A percentile compares a stretch with the other conserved stretches of the same genome.
Conservation (phyloP, 2,329 filamentous ascomycete genomes). For the Aspergillus neoniger region DNA sequence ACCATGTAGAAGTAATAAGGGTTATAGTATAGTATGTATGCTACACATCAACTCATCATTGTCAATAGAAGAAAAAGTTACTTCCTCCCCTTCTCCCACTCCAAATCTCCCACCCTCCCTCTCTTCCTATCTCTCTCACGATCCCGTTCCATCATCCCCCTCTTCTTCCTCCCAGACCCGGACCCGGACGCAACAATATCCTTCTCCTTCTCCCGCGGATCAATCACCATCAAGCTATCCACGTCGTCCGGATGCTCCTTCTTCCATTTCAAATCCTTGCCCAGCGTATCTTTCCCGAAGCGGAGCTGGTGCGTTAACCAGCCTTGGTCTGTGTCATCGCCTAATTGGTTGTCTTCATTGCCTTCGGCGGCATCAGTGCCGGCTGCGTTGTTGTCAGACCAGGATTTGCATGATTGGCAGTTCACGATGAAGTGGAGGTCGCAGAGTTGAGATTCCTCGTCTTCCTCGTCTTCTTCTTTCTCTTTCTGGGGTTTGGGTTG, state of each 20-base stretch:
- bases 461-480: conserved; percentile 53
- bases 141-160: conserved; percentile 49
- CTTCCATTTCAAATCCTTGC: conserved; percentile 88
- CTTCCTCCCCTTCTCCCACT: conserved; percentile 32
- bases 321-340: conserved; percentile 53
- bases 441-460: conserved; percentile 74
- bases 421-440: conserved; percentile 95
- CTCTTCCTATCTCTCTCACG: conserved; percentile 41
- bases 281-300: conserved; percentile 85
- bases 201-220: conserved; percentile 79
- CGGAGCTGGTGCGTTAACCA: conserved; percentile 87
- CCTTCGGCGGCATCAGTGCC: conserved; percentile 37
- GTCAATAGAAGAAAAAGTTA: no score
- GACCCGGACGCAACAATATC: conserved; percentile 63
- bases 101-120: conserved; percentile 35
- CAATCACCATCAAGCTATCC: conserved; percentile 76
- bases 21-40: no score
- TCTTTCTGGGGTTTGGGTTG: conserved; percentile 9
- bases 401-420: conserved; percentile 86
- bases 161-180: conserved; percentile 47
- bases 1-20: no score
- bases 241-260: conserved; percentile 83
- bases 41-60: no score
- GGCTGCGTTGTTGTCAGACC: conserved; percentile 60
- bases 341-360: conserved; percentile 49